A percentile compares a stretch with the other conserved stretches of the same genome.
These are phyloP conservation scores for Lepidium campestre DNA, from an alignment of 441 rosid genomes.

Conservation along the genomic window DNA sequence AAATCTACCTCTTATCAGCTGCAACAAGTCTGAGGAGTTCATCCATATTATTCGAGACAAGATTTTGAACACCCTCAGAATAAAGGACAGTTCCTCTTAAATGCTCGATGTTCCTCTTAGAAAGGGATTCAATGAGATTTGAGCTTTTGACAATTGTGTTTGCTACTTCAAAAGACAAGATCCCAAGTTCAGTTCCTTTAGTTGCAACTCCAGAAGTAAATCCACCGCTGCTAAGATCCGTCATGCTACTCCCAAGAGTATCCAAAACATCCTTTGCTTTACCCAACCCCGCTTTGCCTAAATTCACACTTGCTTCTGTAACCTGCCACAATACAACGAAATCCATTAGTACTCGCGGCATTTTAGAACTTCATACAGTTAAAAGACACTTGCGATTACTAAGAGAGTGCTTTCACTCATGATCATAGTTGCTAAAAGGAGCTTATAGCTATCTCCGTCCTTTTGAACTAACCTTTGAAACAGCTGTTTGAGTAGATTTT, in stretches of 20 bases:
- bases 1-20: constrained; percentile 51
- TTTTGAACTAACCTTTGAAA: constrained; percentile 42
- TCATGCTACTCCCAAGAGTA: constrained; percentile 74
- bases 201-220: constrained; percentile 49
- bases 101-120: constrained; percentile 36
- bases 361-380: neutral
- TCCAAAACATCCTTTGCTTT: constrained; percentile 71
- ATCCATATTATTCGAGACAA: constrained; percentile 49
- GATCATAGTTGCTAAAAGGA: neutral
- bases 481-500: constrained; percentile 51
- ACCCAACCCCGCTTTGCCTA: constrained; percentile 58
- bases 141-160: constrained; percentile 68
- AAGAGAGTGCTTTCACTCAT: neutral
- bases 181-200: constrained; percentile 56
- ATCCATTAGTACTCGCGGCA: neutral
- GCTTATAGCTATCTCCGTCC: neutral
- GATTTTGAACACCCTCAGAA: constrained; percentile 55
- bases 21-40: constrained; percentile 54
- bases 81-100: constrained; percentile 43
- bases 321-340: constrained; percentile 32
- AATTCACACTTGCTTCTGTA: constrained; percentile 44
- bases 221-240: constrained; percentile 53
- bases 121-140: constrained; percentile 60
- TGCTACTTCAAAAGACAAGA: constrained; percentile 69
- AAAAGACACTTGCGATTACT: constrained; percentile 2